Evolutionary conservation across 495 filamentous ascomycete species (phyloP), one percentile per base, ranked within the genome.

Genomic region (Aspergillus nanangensis): DNA sequence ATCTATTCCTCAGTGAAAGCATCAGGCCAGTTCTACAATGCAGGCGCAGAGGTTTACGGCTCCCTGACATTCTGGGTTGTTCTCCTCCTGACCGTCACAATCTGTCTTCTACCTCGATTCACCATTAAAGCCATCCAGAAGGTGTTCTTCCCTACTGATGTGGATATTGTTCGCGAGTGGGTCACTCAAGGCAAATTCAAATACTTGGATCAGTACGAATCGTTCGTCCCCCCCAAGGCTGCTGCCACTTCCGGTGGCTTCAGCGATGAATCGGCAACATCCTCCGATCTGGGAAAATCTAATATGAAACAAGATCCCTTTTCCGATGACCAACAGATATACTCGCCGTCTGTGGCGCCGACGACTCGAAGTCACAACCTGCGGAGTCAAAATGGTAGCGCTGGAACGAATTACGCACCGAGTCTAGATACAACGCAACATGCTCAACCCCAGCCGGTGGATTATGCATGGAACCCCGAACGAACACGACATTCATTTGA

Each of bases 101-200:
- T 94, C 14, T 89, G 85, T 58, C 65, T 99, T 35, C 78, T 94
- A 8, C 94, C 94, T 17, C 83, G 93, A 7, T 89, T 96, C 64
- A 74, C 81, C 19, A 69, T 84, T 66, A 99, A 99, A 69, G 67
- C 82, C 23, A 64, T 93, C 20, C 92, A 96, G 65, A 99, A 99
- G 66, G 83, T 95, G 32, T 95, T 85, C 69, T 86, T 88, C 62
- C 94, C 94, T 5, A 80, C 79, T 38, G 94, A 99, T 56, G 82
- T 96, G 42, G 94, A 99, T 61, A 95, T 99, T 55, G 83, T 99
- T 55, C 87, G 94, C 23, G 94, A 99, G 66, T 87, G 95, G 68
- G 77, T 93, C 43, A 79, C 80, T 35, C 75, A 78, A 54, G 93
- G 93, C 44, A 82, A 84, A 50, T 96, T 88, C 64, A 78, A 83